These are phyloP conservation scores for Trichosporon inkin DNA, from an alignment of 1,284 basidiomycete species.

Conservation along the genomic window DNA sequence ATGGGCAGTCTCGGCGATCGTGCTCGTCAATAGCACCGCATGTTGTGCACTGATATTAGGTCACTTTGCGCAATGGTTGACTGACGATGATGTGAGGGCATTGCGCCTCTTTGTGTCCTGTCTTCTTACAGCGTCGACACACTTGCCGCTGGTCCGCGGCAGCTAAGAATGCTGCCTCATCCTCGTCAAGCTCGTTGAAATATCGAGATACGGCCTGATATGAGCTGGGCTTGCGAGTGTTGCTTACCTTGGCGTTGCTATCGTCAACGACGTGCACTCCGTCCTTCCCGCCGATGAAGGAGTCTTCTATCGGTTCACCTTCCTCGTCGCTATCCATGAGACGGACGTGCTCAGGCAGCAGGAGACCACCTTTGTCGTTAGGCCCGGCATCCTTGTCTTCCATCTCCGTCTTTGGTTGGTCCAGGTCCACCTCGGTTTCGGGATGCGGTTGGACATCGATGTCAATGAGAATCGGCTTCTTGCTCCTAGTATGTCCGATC, in stretches of 20 bases:
- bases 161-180: slow-evolving; percentile 42
- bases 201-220: slow-evolving; percentile 37
- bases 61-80: neutral
- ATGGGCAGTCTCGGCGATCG: slow-evolving; percentile 72
- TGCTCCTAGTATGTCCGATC: neutral
- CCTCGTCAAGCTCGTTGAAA: slow-evolving; percentile 31
- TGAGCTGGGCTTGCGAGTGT: neutral
- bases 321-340: slow-evolving; percentile 19
- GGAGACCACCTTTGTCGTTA: neutral
- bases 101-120: slow-evolving; percentile 36
- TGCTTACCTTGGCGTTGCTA: slow-evolving; percentile 31
- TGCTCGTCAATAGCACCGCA: slow-evolving; percentile 85
- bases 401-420: neutral
- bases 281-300: slow-evolving; percentile 20
- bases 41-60: slow-evolving; percentile 64
- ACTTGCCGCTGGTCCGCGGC: slow-evolving; percentile 39
- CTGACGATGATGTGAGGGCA: slow-evolving; percentile 43
- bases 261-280: slow-evolving; percentile 42
- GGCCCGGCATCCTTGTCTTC: neutral
- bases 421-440: neutral
- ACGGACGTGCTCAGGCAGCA: slow-evolving; percentile 36
- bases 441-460: neutral
- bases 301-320: slow-evolving; percentile 13
- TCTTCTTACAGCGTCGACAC: slow-evolving; percentile 43
- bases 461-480: slow-evolving; percentile 10